Evolutionary conservation across 495 filamentous ascomycete species (phyloP).

Genomic region (Penicillium canariense): DNA sequence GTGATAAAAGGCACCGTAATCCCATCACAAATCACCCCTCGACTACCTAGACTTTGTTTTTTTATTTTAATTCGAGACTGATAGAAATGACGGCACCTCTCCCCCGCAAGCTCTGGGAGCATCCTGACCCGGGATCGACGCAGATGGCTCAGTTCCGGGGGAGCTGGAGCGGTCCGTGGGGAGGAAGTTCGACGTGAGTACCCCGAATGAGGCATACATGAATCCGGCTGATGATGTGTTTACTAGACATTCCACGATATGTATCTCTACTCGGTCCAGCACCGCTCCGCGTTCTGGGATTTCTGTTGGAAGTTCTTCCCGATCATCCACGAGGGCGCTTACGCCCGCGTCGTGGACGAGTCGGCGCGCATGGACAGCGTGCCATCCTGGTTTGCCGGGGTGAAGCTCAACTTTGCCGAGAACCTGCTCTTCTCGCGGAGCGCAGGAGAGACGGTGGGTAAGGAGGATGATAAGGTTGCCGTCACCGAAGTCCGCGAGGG

Average conservation of each 20-base stretch:
- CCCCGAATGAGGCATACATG: constrained; percentile 6
- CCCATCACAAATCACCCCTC: constrained; percentile 9
- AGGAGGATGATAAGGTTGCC: constrained; percentile 68
- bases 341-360: constrained; percentile 63
- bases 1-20: not conserved
- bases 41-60: not conserved
- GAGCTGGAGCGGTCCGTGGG: constrained; percentile 22
- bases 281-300: constrained; percentile 65
- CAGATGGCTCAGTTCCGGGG: constrained; percentile 59
- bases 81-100: constrained; percentile 3
- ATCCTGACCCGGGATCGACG: constrained; percentile 57
- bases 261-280: constrained; percentile 58
- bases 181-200: constrained; percentile 21
- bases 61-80: not conserved
- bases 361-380: constrained; percentile 63
- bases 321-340: constrained; percentile 60
- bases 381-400: constrained; percentile 59
- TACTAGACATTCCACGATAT: constrained; percentile 54
- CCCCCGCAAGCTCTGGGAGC: constrained; percentile 57
- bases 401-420: constrained; percentile 76
- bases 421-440: constrained; percentile 57
- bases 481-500: constrained; percentile 73
- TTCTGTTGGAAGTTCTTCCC: constrained; percentile 57
- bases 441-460: constrained; percentile 35
- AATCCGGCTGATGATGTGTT: not conserved